Conservation (phyloP, 345 rosid species). For the Passiflora organensis region DNA sequence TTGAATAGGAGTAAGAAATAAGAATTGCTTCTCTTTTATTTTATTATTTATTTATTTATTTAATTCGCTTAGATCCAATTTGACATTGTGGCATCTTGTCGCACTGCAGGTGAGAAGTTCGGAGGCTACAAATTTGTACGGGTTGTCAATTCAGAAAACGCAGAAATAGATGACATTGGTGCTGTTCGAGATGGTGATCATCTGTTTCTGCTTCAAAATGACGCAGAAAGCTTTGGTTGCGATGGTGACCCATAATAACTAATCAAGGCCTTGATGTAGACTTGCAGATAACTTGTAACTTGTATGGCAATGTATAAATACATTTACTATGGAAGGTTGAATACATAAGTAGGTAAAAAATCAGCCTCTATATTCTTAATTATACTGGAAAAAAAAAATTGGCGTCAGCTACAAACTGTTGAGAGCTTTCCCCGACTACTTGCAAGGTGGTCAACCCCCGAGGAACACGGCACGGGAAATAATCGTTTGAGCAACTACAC, state of each 20-base stretch:
- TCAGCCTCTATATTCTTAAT: slow-evolving; percentile 7
- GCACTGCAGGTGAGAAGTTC: slow-evolving; percentile 77
- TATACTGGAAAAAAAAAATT: slow-evolving; percentile 12
- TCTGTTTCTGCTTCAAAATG: slow-evolving; percentile 57
- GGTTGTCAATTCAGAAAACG: slow-evolving; percentile 55
- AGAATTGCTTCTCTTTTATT: slow-evolving; percentile 15
- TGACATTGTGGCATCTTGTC: slow-evolving; percentile 33
- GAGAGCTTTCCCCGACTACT: slow-evolving; percentile 9
- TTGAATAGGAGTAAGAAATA: neutral
- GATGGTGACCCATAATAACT: slow-evolving; percentile 18
- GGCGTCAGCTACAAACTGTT: slow-evolving; percentile 18
- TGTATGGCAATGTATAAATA: no score
- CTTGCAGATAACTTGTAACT: slow-evolving; percentile 23
- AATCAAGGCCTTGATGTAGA: slow-evolving; percentile 7
- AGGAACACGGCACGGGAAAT: slow-evolving; percentile 2
- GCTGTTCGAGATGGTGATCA: slow-evolving; percentile 94
- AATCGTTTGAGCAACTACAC: slow-evolving; percentile 11
- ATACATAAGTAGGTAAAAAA: slow-evolving; percentile 16
- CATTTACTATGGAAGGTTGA: slow-evolving; percentile 7
- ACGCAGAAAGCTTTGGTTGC: slow-evolving; percentile 24
- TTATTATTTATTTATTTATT: slow-evolving; percentile 26
- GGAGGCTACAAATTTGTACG: slow-evolving; percentile 51
- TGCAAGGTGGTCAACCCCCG: slow-evolving; percentile 7
- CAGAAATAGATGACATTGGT: slow-evolving; percentile 69
- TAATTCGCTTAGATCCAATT: slow-evolving; percentile 17